Percentiles rank a stretch among this genome's conserved stretches.
Evolutionary conservation across 495 filamentous ascomycete species (phyloP).

Genomic region (Amphirosellinia nigrospora): DNA sequence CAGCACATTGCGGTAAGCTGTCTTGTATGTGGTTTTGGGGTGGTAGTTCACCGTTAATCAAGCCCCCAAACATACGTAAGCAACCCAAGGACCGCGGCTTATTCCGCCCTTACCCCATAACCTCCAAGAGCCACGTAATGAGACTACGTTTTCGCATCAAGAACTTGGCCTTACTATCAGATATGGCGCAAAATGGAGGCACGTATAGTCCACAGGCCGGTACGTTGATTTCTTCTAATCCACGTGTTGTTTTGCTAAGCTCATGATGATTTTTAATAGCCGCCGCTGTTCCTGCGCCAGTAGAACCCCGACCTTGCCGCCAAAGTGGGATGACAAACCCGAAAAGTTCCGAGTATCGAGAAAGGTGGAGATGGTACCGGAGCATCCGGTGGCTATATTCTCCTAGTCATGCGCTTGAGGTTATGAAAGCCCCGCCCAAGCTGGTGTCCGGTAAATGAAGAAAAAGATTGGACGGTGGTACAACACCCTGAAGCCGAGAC

Average conservation of each 20-base stretch:
- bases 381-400: background rate
- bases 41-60: background rate
- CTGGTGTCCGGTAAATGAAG: background rate
- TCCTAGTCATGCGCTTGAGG: background rate
- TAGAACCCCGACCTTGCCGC: background rate
- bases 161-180: background rate
- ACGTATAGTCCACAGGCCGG: background rate
- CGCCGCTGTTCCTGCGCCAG: background rate
- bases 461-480: conserved; percentile 1
- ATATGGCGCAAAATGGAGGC: conserved; percentile 4
- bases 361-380: background rate
- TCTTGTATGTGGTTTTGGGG: no score
- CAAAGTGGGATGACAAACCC: background rate
- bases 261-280: background rate
- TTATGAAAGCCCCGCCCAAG: background rate
- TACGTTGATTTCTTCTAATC: background rate
- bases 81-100: background rate
- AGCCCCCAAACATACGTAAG: background rate
- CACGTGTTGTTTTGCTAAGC: background rate
- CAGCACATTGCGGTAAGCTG: background rate
- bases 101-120: background rate
- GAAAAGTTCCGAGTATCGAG: background rate
- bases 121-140: background rate
- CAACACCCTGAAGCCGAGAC: background rate
- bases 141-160: background rate